These are phyloP conservation scores for Sphagnum fallax DNA, from an alignment of 228 moss, liverwort and hornwort genomes.

Conservation along the genomic window DNA sequence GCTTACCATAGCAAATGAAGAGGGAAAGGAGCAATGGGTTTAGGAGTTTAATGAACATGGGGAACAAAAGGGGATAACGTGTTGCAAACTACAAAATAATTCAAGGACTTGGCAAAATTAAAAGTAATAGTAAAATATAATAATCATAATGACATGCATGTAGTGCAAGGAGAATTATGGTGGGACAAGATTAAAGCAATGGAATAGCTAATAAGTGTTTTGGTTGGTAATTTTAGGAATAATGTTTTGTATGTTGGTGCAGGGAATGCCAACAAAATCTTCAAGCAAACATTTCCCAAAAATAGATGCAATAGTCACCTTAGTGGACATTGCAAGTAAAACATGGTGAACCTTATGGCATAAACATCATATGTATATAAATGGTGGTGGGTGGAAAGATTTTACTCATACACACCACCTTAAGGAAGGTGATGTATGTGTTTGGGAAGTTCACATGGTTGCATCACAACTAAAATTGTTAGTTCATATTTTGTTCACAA, in stretches of 20 bases:
- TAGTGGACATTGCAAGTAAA: slow-evolving; percentile 21
- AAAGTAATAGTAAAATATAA: neutral
- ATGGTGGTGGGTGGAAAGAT: slow-evolving; percentile 38
- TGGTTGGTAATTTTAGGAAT: neutral
- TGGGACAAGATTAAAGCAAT: slow-evolving; percentile 18
- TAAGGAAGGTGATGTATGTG: slow-evolving; percentile 25
- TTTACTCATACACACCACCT: slow-evolving; percentile 26
- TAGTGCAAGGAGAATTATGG: slow-evolving; percentile 12
- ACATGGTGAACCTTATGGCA: slow-evolving; percentile 17
- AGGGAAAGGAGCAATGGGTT: too few relatives aligned
- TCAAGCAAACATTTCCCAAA: slow-evolving; percentile 31
- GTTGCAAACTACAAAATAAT: slow-evolving; percentile 1
- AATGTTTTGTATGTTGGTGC: slow-evolving; percentile 10
- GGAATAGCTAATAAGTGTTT: neutral
- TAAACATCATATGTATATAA: slow-evolving; percentile 19
- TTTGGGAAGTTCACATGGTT: slow-evolving; percentile 26
- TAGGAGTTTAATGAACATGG: too few relatives aligned
- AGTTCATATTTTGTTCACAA: slow-evolving; percentile 16
- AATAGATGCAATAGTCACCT: slow-evolving; percentile 7
- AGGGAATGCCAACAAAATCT: slow-evolving; percentile 33
- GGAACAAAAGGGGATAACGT: neutral
- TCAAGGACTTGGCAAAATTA: neutral
- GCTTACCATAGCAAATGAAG: too few relatives aligned
- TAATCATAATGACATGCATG: neutral
- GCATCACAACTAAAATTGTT: slow-evolving; percentile 8